These are phyloP conservation scores for Ophidiomyces ophidiicola DNA, from an alignment of 2,329 filamentous ascomycete species.

Conservation along the genomic window DNA sequence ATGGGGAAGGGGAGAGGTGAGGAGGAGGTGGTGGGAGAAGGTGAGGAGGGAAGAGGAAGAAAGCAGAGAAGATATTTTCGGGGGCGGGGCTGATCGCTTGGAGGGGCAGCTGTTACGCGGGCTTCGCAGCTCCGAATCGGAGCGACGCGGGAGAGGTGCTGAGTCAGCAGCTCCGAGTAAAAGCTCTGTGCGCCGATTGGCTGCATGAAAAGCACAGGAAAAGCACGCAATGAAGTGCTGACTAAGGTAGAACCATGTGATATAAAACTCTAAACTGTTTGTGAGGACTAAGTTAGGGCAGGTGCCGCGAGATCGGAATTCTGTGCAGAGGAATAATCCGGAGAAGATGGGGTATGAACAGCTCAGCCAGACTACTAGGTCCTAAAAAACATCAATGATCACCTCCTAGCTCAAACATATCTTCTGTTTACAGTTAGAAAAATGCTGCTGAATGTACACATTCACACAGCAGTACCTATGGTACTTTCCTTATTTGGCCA, in stretches of 20 bases:
- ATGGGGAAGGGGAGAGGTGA: constrained; percentile 15
- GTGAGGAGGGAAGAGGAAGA: constrained; percentile 16
- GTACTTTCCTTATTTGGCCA: not conserved
- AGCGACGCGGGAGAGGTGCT: not conserved
- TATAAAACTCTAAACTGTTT: not conserved
- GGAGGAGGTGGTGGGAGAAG: constrained; percentile 13
- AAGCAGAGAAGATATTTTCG: constrained; percentile 6
- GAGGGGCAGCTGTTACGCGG: too few species aligned
- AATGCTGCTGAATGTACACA: too few species aligned
- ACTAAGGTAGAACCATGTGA: not conserved
- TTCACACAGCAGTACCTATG: not conserved
- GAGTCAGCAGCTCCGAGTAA: constrained; percentile 6
- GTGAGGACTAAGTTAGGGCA: too few species aligned
- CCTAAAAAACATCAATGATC: too few species aligned
- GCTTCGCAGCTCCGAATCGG: too few species aligned
- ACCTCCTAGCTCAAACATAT: too few species aligned
- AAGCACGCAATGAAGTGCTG: constrained; percentile 1
- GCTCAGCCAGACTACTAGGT: too few species aligned
- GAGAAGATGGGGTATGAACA: too few species aligned
- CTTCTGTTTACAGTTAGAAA: too few species aligned
- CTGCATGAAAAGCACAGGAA: not conserved
- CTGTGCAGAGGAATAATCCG: too few species aligned
- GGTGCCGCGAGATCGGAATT: too few species aligned
- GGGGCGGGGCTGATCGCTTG: too few species aligned
- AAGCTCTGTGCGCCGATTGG: not conserved